phyloP scores from a whole-genome alignment of 2,329 filamentous ascomycete genomes.

The Exutisphaerella laricina region DNA sequence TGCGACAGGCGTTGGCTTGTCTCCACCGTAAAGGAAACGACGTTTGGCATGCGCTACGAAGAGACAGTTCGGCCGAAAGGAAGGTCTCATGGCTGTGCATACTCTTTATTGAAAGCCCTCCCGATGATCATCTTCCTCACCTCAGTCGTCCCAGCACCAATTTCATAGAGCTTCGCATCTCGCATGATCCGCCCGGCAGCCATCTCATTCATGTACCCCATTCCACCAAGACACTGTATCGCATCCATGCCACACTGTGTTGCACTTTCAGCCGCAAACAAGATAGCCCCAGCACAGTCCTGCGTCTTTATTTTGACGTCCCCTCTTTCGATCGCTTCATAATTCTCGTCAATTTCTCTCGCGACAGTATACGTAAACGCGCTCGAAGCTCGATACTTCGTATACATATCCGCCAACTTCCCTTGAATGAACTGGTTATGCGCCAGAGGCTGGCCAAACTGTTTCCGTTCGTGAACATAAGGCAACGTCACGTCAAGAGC shows the following conservation, averaged over 20 bases:
- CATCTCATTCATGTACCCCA: constrained; percentile 95
- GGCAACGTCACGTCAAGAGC: constrained; percentile 79
- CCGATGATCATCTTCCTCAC: constrained; percentile 93
- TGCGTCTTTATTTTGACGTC: constrained; percentile 62
- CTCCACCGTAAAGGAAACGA: no score
- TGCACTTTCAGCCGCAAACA: constrained; percentile 87
- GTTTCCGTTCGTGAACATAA: constrained; percentile 80
- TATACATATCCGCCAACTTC: constrained; percentile 95
- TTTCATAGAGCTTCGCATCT: constrained; percentile 82
- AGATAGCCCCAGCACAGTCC: constrained; percentile 88
- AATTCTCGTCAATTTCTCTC: constrained; percentile 64
- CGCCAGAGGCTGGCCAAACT: constrained; percentile 81
- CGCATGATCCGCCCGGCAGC: constrained; percentile 78
- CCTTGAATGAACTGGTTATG: constrained; percentile 92
- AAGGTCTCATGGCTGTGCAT: constrained; percentile 40
- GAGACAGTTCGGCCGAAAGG: no score
- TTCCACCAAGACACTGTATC: constrained; percentile 88
- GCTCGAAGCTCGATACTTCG: constrained; percentile 76
- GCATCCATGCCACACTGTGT: constrained; percentile 82
- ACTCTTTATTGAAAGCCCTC: constrained; percentile 84
- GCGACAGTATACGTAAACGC: constrained; percentile 86
- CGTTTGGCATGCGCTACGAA: no score
- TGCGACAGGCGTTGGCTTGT: no score
- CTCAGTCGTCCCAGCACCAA: constrained; percentile 93
- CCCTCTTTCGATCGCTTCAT: constrained; percentile 14